Percentiles rank a stretch among this genome's conserved stretches.
phyloP scores from a whole-genome alignment of 805 yeast genomes.

The Candida insectalens region DNA sequence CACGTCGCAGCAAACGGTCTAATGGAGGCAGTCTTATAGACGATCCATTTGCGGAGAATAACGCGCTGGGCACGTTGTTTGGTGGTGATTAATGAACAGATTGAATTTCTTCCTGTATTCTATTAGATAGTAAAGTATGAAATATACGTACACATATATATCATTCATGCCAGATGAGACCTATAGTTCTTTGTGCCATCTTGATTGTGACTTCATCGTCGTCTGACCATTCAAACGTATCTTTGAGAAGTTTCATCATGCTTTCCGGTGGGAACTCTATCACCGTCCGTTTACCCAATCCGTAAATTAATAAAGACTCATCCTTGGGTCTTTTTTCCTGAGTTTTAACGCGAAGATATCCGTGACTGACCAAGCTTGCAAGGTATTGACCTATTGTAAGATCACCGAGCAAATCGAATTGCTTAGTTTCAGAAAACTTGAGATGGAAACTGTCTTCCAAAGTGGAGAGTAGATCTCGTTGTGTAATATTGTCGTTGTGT shows the following conservation, averaged over 20 bases:
- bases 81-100: conserved; percentile 2
- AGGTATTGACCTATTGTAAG: conserved; percentile 15
- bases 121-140: neutral
- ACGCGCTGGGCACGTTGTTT: conserved; percentile 3
- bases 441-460: conserved; percentile 16
- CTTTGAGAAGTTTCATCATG: conserved; percentile 17
- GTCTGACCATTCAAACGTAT: conserved; percentile 22
- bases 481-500: conserved; percentile 19
- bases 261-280: conserved; percentile 17
- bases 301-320: conserved; percentile 15
- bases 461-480: conserved; percentile 16
- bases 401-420: conserved; percentile 11
- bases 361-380: conserved; percentile 16
- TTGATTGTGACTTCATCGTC: conserved; percentile 6
- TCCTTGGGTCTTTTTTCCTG: conserved; percentile 8
- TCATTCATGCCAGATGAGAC: neutral
- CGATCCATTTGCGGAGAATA: conserved; percentile 6
- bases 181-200: neutral
- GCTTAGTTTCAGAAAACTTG: conserved; percentile 12
- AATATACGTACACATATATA: neutral
- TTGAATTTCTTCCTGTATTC: neutral
- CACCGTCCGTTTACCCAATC: conserved; percentile 21
- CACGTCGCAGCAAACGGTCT: conserved; percentile 2
- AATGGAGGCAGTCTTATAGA: conserved; percentile 2
- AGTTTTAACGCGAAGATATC: conserved; percentile 12